Percentiles rank a stretch among this genome's conserved stretches.
Evolutionary conservation across 2,329 filamentous ascomycete genomes (phyloP).

Genomic region (Diaporthe vexans): DNA sequence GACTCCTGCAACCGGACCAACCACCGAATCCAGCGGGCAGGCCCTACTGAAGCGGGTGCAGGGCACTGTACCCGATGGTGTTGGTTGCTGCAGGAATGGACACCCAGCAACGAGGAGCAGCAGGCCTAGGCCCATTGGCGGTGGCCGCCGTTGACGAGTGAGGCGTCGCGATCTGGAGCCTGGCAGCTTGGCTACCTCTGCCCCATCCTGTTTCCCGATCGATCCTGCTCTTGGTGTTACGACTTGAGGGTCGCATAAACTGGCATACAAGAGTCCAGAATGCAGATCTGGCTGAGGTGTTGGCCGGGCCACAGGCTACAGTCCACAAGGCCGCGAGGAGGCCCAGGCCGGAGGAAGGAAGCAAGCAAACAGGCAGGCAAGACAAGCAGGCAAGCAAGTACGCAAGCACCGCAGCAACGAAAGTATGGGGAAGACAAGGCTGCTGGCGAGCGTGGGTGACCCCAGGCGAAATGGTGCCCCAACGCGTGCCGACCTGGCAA

Average conservation of each 20-base stretch:
- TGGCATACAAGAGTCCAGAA: not conserved
- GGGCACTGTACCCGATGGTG: conserved; percentile 8
- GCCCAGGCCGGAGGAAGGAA: conserved; percentile 5
- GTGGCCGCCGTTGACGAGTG: conserved; percentile 38
- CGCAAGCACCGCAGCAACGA: conserved; percentile 6
- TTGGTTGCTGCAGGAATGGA: conserved; percentile 27
- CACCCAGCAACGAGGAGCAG: conserved; percentile 18
- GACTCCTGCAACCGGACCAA: conserved; percentile 27
- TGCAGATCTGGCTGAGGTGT: conserved; percentile 4
- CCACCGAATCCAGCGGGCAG: not conserved
- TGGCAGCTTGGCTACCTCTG: conserved; percentile 23
- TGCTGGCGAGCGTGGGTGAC: conserved; percentile 25
- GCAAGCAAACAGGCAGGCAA: not conserved
- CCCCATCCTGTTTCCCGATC: conserved; percentile 18
- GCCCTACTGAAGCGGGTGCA: not conserved
- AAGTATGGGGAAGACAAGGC: conserved; percentile 23
- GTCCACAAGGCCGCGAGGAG: not conserved
- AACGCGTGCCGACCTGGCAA: conserved; percentile 14
- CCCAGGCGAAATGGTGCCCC: conserved; percentile 2
- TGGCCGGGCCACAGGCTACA: conserved; percentile 22
- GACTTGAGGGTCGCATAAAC: not conserved
- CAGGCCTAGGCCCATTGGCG: conserved; percentile 22
- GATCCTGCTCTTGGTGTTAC: conserved; percentile 11
- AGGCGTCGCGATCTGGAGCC: conserved; percentile 27
- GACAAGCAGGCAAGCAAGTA: not conserved